These are phyloP conservation scores for Fusarium sp. DNA, from an alignment of 2,329 filamentous ascomycete genomes.

Conservation along the genomic window DNA sequence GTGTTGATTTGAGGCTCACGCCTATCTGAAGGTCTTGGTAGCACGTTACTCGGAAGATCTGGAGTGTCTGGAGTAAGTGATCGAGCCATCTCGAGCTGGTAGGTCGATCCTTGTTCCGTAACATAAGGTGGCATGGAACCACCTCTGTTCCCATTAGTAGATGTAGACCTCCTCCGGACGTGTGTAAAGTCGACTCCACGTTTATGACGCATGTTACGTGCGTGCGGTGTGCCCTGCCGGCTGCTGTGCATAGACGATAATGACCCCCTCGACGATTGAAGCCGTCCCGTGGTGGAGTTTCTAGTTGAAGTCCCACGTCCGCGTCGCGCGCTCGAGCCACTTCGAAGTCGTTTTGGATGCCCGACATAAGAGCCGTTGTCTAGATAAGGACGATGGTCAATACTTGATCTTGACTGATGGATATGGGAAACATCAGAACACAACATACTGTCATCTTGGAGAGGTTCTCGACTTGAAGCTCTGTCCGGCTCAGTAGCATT, in stretches of 20 bases:
- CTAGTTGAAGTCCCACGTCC: constrained; percentile 46
- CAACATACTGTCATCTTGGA: constrained; percentile 71
- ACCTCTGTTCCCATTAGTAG: constrained; percentile 41
- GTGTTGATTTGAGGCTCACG: constrained; percentile 2
- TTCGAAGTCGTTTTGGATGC: constrained; percentile 50
- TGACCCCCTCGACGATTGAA: constrained; percentile 55
- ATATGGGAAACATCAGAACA: constrained; percentile 58
- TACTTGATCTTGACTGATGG: constrained; percentile 73
- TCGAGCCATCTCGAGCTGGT: constrained; percentile 40
- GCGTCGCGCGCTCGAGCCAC: constrained; percentile 51
- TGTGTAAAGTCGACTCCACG: constrained; percentile 67
- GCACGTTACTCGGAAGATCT: constrained; percentile 40
- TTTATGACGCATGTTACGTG: constrained; percentile 59
- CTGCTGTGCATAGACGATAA: constrained; percentile 63
- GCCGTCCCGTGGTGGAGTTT: constrained; percentile 46
- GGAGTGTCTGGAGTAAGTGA: constrained; percentile 48
- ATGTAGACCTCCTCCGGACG: constrained; percentile 55
- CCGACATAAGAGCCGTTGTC: constrained; percentile 39
- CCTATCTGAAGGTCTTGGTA: constrained; percentile 41
- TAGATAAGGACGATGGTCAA: constrained; percentile 67
- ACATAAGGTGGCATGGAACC: constrained; percentile 34
- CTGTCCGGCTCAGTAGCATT: constrained; percentile 62
- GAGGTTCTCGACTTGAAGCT: constrained; percentile 82
- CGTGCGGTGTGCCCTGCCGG: constrained; percentile 55
- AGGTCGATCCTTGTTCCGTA: constrained; percentile 32